Evolutionary conservation across 768 basidiomycete species (phyloP), one percentile per base, ranked within the genome.

Genomic region (Lactifluus piperatus): DNA sequence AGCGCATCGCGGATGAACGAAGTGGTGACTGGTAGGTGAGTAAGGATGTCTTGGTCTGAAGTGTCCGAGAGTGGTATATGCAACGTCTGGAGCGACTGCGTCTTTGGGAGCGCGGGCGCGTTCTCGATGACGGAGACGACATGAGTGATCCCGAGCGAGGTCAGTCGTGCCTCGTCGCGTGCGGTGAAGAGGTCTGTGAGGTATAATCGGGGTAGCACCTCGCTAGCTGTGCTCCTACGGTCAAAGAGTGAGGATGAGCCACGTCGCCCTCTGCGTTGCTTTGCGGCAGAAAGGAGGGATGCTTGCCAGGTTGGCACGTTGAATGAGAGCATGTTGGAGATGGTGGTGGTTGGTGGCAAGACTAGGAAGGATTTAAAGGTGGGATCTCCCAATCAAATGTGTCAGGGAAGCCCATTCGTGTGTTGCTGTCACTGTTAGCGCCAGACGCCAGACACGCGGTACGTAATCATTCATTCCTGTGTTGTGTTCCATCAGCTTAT

Each of bases 131-230:
- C 77, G 30, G 83, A 84, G 29, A 90, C 69, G 58, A 90, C 73
- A 71, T 91, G 89, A 1, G 88, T 91, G 61, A 89, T 80, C n/a
- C 85, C 84, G 3, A 88, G 77, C n/a, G 69, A 70, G 11, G 64
- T 55, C 22, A 88, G 73, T 56, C 76, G 74, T 4, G 75, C 73
- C 11, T 70, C 68, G 65, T 81, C 71, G 24, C 69, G 69, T 9
- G 84, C 86, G 9, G 80, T 81, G 65, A 71, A 72, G 57, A 78
- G 77, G 65, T 83, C 83, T 3, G 85, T 81, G 59, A 90, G 81
- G 65, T 82, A 89, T 30, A 89, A 71, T 26, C 77, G 71, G 3
- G 77, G 74, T 1, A 75, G 66, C 54, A 80, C 77, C 55, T 67
- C 62, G 37, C 70, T 66, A 1, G 68, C 69, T 18, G n/a, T 22